These are phyloP conservation scores for Neofusicoccum cordaticola DNA, from an alignment of 2,329 filamentous ascomycete genomes.

Conservation along the genomic window DNA sequence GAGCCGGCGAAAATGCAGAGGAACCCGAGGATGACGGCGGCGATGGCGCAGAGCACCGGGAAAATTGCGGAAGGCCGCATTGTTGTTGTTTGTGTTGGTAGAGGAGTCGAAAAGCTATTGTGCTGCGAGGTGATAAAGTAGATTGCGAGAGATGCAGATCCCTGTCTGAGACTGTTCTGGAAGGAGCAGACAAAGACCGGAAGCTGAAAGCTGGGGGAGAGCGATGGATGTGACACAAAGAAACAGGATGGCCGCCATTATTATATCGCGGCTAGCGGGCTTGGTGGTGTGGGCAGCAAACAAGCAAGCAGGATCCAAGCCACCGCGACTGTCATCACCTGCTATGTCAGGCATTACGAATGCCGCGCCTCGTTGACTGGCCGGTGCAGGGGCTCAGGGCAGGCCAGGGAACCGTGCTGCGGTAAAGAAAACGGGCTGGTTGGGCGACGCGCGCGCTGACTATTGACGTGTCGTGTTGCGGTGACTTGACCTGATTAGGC, in stretches of 20 bases:
- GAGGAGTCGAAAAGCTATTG: background rate
- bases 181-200: background rate
- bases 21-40: conserved; percentile 57
- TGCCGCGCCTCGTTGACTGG: conserved; percentile 6
- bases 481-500: background rate
- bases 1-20: conserved; percentile 60
- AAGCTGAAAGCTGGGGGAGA: background rate
- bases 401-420: background rate
- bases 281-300: background rate
- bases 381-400: background rate
- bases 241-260: conserved; percentile 3
- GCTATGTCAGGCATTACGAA: conserved; percentile 14
- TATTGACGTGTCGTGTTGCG: conserved; percentile 10
- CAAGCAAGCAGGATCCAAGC: conserved; percentile 3
- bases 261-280: background rate
- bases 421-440: conserved; percentile 3
- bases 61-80: conserved; percentile 51
- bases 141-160: background rate
- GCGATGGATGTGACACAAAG: background rate
- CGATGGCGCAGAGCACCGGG: conserved; percentile 51
- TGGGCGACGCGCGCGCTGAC: conserved; percentile 3
- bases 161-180: background rate
- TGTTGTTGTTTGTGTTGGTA: conserved; percentile 16
- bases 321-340: background rate
- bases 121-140: conserved; percentile 32